Evolutionary conservation across 352 stramenopile species (phyloP).

Genomic region (Nothophytophthora sp.): DNA sequence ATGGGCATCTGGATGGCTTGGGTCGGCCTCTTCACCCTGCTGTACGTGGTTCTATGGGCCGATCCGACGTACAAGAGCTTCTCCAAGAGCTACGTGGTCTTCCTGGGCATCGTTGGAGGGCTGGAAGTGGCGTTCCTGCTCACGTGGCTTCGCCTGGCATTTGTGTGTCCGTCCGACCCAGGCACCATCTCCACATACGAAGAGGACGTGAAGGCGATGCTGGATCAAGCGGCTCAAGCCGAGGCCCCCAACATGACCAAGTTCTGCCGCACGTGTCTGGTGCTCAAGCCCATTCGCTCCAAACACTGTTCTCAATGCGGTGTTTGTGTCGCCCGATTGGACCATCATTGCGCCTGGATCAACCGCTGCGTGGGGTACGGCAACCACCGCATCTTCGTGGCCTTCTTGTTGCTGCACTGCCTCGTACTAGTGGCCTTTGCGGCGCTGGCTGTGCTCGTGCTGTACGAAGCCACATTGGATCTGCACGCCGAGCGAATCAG

Average conservation of each 20-base stretch:
- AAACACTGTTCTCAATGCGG: conserved; percentile 83
- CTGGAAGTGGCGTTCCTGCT: conserved; percentile 49
- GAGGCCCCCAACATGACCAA: conserved; percentile 42
- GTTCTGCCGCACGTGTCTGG: conserved; percentile 73
- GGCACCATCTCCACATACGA: conserved; percentile 54
- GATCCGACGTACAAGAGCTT: conserved; percentile 47
- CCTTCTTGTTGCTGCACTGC: conserved; percentile 74
- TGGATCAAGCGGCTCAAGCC: conserved; percentile 43
- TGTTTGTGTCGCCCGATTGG: conserved; percentile 80
- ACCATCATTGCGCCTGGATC: conserved; percentile 90
- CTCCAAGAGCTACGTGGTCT: conserved; percentile 25
- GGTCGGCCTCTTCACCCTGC: conserved; percentile 69
- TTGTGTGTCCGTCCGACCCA: conserved; percentile 60
- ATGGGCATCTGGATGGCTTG: conserved; percentile 84
- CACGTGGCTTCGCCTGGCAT: conserved; percentile 52
- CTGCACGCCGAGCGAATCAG: conserved; percentile 30
- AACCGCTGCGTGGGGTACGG: conserved; percentile 80
- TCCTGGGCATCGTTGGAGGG: conserved; percentile 40
- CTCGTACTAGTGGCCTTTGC: conserved; percentile 49
- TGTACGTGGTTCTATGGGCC: conserved; percentile 66
- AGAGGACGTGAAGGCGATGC: conserved; percentile 52
- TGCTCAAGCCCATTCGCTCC: conserved; percentile 70
- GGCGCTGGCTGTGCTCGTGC: conserved; percentile 40
- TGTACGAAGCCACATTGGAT: conserved; percentile 38
- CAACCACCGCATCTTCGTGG: conserved; percentile 82